phyloP scores from a whole-genome alignment of 75 land plant species.

The Cupressus sempervirens region DNA sequence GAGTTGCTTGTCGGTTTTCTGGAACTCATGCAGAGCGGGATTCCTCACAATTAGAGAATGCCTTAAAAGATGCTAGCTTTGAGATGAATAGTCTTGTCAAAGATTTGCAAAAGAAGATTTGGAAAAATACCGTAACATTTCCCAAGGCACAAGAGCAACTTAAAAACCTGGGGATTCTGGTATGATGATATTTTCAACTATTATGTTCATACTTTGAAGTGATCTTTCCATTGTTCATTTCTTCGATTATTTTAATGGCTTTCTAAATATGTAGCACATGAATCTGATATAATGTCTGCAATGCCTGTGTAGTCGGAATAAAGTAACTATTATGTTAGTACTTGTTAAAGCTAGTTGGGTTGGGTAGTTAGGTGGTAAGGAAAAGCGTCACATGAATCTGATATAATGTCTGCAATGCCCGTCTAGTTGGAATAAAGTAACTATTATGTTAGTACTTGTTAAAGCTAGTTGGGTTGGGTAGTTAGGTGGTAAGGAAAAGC shows the following conservation, averaged over 20 bases:
- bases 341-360: too few relatives aligned
- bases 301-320: too few relatives aligned
- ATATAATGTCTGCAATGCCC: too few relatives aligned
- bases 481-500: too few relatives aligned
- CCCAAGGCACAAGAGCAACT: constrained; percentile 76
- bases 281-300: neutral
- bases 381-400: too few relatives aligned
- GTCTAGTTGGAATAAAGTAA: too few relatives aligned
- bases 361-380: too few relatives aligned
- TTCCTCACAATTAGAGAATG: constrained; percentile 9
- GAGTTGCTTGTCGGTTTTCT: constrained; percentile 64
- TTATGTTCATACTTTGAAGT: neutral
- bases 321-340: too few relatives aligned
- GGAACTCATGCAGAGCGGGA: constrained; percentile 53
- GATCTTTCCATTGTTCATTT: neutral
- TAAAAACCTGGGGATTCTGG: constrained; percentile 66
- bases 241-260: neutral
- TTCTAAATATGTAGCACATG: neutral
- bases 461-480: too few relatives aligned
- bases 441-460: too few relatives aligned
- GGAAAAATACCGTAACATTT: constrained; percentile 77
- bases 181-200: constrained; percentile 17
- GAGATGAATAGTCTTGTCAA: constrained; percentile 78
- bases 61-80: constrained; percentile 20
- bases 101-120: constrained; percentile 77